These are phyloP conservation scores for Botrytis pseudocinerea DNA, from an alignment of 2,329 filamentous ascomycete genomes.

Conservation along the genomic window DNA sequence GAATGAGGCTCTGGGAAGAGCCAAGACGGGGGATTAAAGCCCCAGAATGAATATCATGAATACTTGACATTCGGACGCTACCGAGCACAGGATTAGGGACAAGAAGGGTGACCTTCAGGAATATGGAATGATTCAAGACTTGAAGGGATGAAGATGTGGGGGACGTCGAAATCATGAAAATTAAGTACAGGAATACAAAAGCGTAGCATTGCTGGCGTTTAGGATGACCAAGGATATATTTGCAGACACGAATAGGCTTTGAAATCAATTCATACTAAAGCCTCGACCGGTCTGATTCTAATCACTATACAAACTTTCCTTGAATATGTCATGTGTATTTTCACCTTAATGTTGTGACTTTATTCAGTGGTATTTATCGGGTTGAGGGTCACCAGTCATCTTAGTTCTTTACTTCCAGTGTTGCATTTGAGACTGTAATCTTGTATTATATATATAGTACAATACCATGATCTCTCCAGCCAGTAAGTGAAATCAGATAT, in stretches of 20 bases:
- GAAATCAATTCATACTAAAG: not conserved
- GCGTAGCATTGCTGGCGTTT: slow-evolving; percentile 12
- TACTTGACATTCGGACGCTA: not conserved
- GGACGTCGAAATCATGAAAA: not conserved
- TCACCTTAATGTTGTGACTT: not conserved
- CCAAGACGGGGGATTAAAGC: not conserved
- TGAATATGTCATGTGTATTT: not conserved
- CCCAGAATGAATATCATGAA: not conserved
- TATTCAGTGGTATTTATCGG: no score
- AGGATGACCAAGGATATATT: not conserved
- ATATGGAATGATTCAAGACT: not conserved
- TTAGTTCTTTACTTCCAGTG: not conserved
- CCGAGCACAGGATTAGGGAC: not conserved
- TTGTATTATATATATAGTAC: not conserved
- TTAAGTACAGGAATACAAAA: not conserved
- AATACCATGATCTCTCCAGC: not conserved
- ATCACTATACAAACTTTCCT: not conserved
- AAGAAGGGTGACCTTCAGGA: not conserved
- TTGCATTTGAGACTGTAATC: not conserved
- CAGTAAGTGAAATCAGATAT: not conserved
- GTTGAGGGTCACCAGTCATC: no score
- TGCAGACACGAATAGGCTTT: not conserved
- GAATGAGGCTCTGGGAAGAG: not conserved
- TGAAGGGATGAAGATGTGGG: not conserved
- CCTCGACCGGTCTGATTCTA: not conserved